Evolutionary conservation across 2,329 filamentous ascomycete species (phyloP).

Genomic region (Diplodia mutila): DNA sequence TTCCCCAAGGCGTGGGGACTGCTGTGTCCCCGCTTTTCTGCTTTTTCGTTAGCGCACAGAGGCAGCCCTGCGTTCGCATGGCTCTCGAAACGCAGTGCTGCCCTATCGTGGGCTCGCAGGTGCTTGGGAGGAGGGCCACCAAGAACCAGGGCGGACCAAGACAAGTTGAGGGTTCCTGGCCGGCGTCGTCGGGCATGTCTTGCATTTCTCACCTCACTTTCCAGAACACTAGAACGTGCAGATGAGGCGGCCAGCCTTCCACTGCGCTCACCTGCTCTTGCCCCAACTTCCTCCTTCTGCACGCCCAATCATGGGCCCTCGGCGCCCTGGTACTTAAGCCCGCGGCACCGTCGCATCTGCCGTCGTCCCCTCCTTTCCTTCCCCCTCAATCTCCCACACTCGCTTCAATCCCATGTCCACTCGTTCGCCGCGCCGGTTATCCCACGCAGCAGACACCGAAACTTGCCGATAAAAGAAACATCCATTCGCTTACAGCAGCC

Average conservation of each 20-base stretch:
- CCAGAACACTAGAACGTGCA: not conserved
- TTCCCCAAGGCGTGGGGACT: constrained; percentile 18
- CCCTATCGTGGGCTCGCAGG: not conserved
- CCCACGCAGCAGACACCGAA: constrained; percentile 3
- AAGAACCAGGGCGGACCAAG: not conserved
- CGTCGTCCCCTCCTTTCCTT: not conserved
- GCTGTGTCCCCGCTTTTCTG: constrained; percentile 22
- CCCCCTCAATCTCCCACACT: constrained; percentile 14
- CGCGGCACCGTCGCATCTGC: constrained; percentile 20
- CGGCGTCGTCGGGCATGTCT: not conserved
- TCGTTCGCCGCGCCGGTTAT: constrained; percentile 11
- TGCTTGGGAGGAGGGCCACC: not conserved
- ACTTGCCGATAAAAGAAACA: not conserved
- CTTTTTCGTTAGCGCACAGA: constrained; percentile 23
- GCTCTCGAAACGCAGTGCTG: constrained; percentile 18
- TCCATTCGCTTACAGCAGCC: not conserved
- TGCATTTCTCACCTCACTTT: not conserved
- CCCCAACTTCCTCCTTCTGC: constrained; percentile 10
- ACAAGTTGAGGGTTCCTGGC: not conserved
- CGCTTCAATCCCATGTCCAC: constrained; percentile 21
- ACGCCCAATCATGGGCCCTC: constrained; percentile 14
- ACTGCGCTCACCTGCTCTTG: constrained; percentile 18
- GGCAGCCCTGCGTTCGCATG: constrained; percentile 11
- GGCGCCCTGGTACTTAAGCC: constrained; percentile 17
- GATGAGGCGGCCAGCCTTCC: not conserved